A percentile compares a stretch with the other conserved stretches of the same genome.
Conservation (phyloP, 108 stramenopile species). For the Parietichytrium sp. region DNA sequence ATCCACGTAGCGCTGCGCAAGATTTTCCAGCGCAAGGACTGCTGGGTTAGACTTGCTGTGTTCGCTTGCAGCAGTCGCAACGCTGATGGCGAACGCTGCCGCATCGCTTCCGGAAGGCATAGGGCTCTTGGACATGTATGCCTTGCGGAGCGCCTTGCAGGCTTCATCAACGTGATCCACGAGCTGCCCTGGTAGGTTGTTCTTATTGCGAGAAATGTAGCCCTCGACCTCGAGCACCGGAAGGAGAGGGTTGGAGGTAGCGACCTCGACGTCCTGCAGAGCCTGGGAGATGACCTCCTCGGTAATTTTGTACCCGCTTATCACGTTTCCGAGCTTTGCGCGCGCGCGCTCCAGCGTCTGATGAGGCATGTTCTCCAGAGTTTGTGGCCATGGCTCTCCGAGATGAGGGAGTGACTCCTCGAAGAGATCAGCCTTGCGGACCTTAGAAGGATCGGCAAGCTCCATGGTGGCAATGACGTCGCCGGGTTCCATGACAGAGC, state of each 20-base stretch:
- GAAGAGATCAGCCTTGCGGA: conserved; percentile 70
- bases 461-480: conserved; percentile 84
- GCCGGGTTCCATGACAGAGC: conserved; percentile 84
- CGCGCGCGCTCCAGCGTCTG: conserved; percentile 57
- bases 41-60: too few relatives aligned
- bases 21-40: neutral
- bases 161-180: neutral
- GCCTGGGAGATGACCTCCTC: conserved; percentile 58
- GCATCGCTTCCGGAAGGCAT: neutral
- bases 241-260: conserved; percentile 73
- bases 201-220: conserved; percentile 65
- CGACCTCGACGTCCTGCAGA: conserved; percentile 66
- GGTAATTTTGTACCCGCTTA: conserved; percentile 77
- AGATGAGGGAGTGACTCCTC: conserved; percentile 53
- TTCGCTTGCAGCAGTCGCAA: neutral
- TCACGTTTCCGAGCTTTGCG: conserved; percentile 69
- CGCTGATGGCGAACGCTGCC: neutral
- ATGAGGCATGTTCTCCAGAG: neutral
- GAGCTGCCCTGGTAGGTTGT: neutral
- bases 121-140: neutral
- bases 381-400: conserved; percentile 14
- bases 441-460: conserved; percentile 90
- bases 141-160: conserved; percentile 35
- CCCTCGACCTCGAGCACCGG: conserved; percentile 84
- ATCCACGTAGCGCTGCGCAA: conserved; percentile 28